Conservation (phyloP, 2,329 filamentous ascomycete genomes). For the Colletotrichum magnum region DNA sequence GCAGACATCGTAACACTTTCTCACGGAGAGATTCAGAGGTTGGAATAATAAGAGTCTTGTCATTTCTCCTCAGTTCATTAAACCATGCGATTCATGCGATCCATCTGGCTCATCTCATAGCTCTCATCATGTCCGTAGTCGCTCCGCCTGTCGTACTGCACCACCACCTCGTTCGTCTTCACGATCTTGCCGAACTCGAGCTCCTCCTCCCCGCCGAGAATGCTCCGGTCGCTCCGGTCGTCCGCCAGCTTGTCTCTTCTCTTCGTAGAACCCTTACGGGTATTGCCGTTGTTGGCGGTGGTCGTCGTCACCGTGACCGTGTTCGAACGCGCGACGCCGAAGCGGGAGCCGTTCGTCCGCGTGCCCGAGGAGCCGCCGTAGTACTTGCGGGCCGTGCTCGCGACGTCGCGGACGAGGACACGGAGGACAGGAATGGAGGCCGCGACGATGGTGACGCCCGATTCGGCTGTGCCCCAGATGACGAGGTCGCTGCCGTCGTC, state of each 20-base stretch:
- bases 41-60: too few species aligned
- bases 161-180: slow-evolving; percentile 41
- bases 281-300: not conserved
- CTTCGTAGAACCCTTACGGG: slow-evolving; percentile 14
- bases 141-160: slow-evolving; percentile 40
- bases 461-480: slow-evolving; percentile 30
- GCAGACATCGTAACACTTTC: too few species aligned
- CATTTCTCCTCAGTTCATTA: slow-evolving; percentile 2
- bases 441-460: slow-evolving; percentile 31
- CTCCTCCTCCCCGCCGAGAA: slow-evolving; percentile 25
- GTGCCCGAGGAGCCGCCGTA: slow-evolving; percentile 25
- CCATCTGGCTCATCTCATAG: slow-evolving; percentile 34
- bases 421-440: slow-evolving; percentile 40
- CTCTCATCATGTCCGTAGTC: slow-evolving; percentile 5
- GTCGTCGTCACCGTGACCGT: slow-evolving; percentile 29
- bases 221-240: slow-evolving; percentile 39
- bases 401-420: slow-evolving; percentile 37
- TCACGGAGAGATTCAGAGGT: too few species aligned
- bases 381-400: slow-evolving; percentile 19
- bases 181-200: slow-evolving; percentile 41
- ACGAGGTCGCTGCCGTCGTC: slow-evolving; percentile 29
- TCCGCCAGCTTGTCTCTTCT: slow-evolving; percentile 36
- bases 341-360: slow-evolving; percentile 10
- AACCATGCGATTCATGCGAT: slow-evolving; percentile 30
- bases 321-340: slow-evolving; percentile 14